Percentiles rank a stretch among this genome's conserved stretches.
These are phyloP conservation scores for Dillenia turbinata DNA, from an alignment of 164 flowering plant species.

Conservation along the genomic window DNA sequence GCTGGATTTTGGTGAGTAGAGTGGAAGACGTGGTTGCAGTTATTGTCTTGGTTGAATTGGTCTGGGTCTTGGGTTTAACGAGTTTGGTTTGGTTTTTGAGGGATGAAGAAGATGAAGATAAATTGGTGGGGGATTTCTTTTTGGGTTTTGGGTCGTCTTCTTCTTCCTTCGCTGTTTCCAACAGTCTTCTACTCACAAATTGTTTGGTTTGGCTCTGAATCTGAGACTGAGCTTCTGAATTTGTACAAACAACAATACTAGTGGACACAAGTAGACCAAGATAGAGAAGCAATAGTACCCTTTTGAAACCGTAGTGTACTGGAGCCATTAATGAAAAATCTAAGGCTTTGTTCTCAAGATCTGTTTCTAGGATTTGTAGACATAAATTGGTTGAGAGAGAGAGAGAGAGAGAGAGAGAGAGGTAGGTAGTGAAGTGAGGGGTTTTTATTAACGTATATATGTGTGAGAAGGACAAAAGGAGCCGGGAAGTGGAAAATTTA, in stretches of 20 bases:
- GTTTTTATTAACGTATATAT: too few relatives aligned
- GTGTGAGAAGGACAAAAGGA: too few relatives aligned
- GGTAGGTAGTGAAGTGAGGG: too few relatives aligned
- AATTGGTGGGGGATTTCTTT: conserved; percentile 10
- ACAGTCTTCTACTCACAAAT: conserved; percentile 8
- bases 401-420: too few relatives aligned
- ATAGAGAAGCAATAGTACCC: conserved; percentile 23
- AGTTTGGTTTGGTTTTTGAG: conserved; percentile 18
- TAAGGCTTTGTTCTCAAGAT: too few relatives aligned
- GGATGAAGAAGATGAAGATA: neutral
- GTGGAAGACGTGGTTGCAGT: conserved; percentile 13
- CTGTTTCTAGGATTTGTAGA: too few relatives aligned
- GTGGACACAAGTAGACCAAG: conserved; percentile 14
- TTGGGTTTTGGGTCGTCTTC: conserved; percentile 16
- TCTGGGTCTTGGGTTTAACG: conserved; percentile 19
- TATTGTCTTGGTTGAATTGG: conserved; percentile 28
- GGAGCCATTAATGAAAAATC: conserved; percentile 18
- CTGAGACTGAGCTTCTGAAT: conserved; percentile 7
- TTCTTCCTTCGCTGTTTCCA: conserved; percentile 5
- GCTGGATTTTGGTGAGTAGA: conserved; percentile 21
- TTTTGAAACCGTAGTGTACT: conserved; percentile 14
- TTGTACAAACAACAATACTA: too few relatives aligned
- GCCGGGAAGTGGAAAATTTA: too few relatives aligned
- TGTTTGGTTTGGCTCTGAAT: conserved; percentile 8
- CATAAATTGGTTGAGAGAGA: too few relatives aligned